Evolutionary conservation across 371 early-diverging fungal species (phyloP).

Genomic region (Fennellomyces sp.): DNA sequence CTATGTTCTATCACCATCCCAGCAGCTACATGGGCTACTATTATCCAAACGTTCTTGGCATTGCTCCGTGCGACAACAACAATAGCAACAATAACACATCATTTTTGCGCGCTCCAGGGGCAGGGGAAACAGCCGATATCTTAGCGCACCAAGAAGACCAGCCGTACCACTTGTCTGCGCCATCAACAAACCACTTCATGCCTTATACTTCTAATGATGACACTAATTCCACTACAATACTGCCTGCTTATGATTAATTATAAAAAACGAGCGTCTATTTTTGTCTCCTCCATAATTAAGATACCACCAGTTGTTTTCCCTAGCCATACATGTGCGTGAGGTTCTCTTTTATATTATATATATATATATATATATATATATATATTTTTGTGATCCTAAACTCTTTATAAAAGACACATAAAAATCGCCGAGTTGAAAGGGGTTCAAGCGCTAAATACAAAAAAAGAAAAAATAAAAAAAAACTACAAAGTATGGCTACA

Average conservation of each 20-base stretch:
- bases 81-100: background rate
- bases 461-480: background rate
- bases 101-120: background rate
- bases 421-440: background rate
- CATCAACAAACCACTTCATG: conserved; percentile 4
- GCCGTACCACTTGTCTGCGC: background rate
- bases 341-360: background rate
- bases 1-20: conserved; percentile 1
- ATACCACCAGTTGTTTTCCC: too few relatives aligned
- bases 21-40: conserved; percentile 4
- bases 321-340: too few relatives aligned
- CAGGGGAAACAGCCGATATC: conserved; percentile 11
- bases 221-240: background rate
- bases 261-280: background rate
- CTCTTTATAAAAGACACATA: background rate
- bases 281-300: background rate
- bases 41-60: conserved; percentile 13
- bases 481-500: conserved; percentile 13
- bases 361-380: background rate
- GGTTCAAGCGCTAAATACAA: too few relatives aligned
- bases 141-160: conserved; percentile 9
- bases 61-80: conserved; percentile 5
- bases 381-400: background rate
- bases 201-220: conserved; percentile 12
- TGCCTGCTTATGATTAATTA: conserved; percentile 9